A percentile compares a stretch with the other conserved stretches of the same genome.
These are phyloP conservation scores for Niveomyces coronatus DNA, from an alignment of 2,329 filamentous ascomycete species.

Conservation along the genomic window DNA sequence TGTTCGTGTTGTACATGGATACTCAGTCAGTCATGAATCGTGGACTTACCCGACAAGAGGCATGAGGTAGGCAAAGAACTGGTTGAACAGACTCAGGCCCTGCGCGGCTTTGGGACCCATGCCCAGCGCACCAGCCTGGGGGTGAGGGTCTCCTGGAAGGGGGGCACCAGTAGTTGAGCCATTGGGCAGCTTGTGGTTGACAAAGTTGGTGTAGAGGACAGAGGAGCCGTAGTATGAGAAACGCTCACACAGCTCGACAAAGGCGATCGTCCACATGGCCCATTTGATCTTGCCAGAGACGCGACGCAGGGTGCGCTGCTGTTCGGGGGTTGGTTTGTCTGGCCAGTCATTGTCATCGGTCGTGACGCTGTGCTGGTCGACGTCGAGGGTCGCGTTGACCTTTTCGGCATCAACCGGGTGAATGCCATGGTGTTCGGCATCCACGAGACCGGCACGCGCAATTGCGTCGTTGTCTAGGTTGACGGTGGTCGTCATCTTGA, in stretches of 20 bases:
- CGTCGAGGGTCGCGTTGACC: conserved; percentile 8
- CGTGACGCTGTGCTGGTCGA: conserved; percentile 15
- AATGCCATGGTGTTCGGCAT: conserved; percentile 26
- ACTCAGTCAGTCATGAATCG: conserved; percentile 15
- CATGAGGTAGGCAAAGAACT: conserved; percentile 52
- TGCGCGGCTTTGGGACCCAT: conserved; percentile 47
- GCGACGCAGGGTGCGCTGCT: conserved; percentile 49
- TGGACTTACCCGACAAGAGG: conserved; percentile 41
- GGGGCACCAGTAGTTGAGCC: conserved; percentile 45
- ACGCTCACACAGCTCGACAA: conserved; percentile 66
- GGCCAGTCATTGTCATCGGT: conserved; percentile 22
- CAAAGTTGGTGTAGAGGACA: conserved; percentile 58
- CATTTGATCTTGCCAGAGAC: conserved; percentile 55
- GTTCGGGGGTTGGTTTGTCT: conserved; percentile 48
- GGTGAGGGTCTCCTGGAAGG: conserved; percentile 14
- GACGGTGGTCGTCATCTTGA: conserved; percentile 24
- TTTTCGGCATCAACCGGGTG: conserved; percentile 14
- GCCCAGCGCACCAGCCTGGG: conserved; percentile 40
- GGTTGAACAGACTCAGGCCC: conserved; percentile 42
- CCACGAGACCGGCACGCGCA: conserved; percentile 21
- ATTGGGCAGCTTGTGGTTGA: conserved; percentile 43
- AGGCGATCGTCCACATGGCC: conserved; percentile 58
- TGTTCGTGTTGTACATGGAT: too few species aligned
- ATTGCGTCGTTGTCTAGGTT: conserved; percentile 28
- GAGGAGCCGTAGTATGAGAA: conserved; percentile 69